Evolutionary conservation across 2,329 filamentous ascomycete species (phyloP).

Genomic region (Colletotrichum spaethianum): DNA sequence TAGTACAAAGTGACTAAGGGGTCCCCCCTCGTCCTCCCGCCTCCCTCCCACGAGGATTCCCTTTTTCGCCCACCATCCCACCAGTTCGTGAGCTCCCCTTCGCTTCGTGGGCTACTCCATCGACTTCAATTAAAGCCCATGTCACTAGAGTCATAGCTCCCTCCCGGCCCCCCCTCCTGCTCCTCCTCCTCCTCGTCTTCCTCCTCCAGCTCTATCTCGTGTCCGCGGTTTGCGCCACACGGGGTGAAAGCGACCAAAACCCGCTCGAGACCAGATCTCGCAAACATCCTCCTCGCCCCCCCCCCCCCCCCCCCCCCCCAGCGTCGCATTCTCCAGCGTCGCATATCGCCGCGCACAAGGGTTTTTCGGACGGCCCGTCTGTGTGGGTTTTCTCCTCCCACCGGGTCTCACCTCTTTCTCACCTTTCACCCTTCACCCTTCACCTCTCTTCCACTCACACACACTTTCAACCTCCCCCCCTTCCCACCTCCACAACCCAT

Average conservation of each 20-base stretch:
- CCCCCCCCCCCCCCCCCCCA: neutral
- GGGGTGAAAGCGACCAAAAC: neutral
- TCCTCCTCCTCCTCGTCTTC: neutral
- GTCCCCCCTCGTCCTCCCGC: neutral
- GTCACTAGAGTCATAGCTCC: neutral
- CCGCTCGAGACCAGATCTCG: neutral
- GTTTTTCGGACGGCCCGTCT: slow-evolving; percentile 4
- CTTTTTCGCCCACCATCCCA: neutral
- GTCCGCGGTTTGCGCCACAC: neutral
- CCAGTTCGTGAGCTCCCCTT: slow-evolving; percentile 14
- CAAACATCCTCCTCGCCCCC: neutral
- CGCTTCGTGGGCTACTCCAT: slow-evolving; percentile 5
- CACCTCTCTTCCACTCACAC: neutral
- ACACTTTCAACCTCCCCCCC: neutral
- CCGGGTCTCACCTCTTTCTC: slow-evolving; percentile 8
- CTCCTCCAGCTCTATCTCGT: neutral
- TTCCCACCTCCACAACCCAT: slow-evolving; percentile 9
- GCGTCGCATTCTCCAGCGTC: slow-evolving; percentile 26
- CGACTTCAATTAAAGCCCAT: slow-evolving; percentile 14
- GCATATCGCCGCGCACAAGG: slow-evolving; percentile 19
- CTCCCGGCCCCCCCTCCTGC: neutral
- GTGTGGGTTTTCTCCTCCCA: slow-evolving; percentile 17
- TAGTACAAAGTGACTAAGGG: neutral
- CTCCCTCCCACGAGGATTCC: neutral
- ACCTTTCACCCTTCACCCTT: neutral